Conservation (phyloP, 2,329 filamentous ascomycete genomes). For the Colletotrichum nymphaeae region DNA sequence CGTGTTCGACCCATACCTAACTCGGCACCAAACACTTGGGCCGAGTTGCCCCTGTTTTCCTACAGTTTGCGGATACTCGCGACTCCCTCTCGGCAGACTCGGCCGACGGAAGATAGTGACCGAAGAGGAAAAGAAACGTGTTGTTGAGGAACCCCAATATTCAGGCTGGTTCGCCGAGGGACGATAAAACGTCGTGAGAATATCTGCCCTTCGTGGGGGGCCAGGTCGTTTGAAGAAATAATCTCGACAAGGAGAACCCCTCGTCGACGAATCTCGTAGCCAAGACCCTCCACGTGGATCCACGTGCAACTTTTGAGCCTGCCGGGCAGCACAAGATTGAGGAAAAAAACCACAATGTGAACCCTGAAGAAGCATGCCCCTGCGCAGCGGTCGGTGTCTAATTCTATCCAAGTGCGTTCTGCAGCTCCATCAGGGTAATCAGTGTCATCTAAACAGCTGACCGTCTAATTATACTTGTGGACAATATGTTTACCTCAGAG, state of each 20-base stretch:
- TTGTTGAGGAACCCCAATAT: not conserved
- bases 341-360: not conserved
- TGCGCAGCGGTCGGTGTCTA: not conserved
- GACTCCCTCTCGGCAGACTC: not conserved
- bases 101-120: not conserved
- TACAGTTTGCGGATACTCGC: not conserved
- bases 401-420: not conserved
- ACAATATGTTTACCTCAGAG: not conserved
- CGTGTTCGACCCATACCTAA: not conserved
- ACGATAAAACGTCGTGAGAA: not conserved
- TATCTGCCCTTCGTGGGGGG: not conserved
- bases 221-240: not conserved
- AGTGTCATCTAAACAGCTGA: not conserved
- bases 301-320: not conserved
- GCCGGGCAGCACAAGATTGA: not conserved
- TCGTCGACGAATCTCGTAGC: slow-evolving; percentile 7
- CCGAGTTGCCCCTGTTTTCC: not conserved
- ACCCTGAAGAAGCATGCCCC: not conserved
- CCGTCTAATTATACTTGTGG: not conserved
- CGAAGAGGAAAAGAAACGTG: not conserved
- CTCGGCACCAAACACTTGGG: not conserved
- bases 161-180: too few species aligned
- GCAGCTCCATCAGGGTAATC: not conserved
- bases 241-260: not conserved
- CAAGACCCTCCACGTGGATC: slow-evolving; percentile 23